Evolutionary conservation across 768 basidiomycete genomes (phyloP).

Genomic region (Mrakia blollopis): DNA sequence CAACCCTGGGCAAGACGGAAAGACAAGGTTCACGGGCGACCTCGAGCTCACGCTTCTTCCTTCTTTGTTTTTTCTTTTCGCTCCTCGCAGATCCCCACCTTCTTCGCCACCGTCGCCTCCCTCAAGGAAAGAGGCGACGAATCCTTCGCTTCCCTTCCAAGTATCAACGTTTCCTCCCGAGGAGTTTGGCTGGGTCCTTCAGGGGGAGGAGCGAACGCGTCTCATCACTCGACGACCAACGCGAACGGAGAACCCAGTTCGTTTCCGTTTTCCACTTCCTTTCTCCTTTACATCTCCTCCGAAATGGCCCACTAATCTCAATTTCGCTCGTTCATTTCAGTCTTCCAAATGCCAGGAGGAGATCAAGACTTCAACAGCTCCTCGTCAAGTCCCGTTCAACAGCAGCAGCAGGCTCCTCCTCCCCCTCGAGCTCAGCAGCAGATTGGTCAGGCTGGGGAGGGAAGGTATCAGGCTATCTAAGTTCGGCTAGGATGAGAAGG

Average conservation of each 20-base stretch:
- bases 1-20: too few relatives aligned
- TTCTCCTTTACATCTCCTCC: background rate
- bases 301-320: background rate
- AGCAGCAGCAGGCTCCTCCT: background rate
- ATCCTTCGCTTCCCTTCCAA: constrained; percentile 15
- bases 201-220: background rate
- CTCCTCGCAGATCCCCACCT: constrained; percentile 16
- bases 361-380: background rate
- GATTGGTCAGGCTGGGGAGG: constrained; percentile 15
- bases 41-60: background rate
- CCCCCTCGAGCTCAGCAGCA: background rate
- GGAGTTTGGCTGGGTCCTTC: constrained; percentile 10
- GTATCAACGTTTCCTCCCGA: constrained; percentile 24
- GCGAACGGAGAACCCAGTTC: background rate
- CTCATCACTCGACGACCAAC: background rate
- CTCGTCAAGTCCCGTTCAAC: background rate
- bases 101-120: constrained; percentile 12
- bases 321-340: background rate
- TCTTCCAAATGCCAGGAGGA: constrained; percentile 20
- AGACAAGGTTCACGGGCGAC: background rate
- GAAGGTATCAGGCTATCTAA: constrained; percentile 16
- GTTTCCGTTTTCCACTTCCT: background rate
- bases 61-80: too few relatives aligned
- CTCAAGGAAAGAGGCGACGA: constrained; percentile 25
- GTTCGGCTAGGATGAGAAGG: too few relatives aligned